These are phyloP conservation scores for Aspergillus sparsus DNA, from an alignment of 495 filamentous ascomycete species.

Conservation along the genomic window DNA sequence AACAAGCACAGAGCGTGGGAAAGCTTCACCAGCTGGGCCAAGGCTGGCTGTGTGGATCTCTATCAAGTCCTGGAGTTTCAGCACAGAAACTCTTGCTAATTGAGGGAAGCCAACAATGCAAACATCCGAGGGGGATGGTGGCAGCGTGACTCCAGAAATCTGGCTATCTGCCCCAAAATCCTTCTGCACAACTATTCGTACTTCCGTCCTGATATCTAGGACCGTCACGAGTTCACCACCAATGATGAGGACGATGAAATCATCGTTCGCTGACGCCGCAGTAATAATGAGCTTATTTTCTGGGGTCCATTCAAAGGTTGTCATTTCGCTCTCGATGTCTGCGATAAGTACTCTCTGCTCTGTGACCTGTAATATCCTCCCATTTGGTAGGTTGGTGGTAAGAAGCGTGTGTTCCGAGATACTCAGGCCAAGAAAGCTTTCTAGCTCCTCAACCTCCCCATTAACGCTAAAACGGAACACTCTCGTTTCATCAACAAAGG, in stretches of 20 bases:
- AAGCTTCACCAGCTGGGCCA: slow-evolving; percentile 59
- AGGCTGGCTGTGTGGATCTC: slow-evolving; percentile 62
- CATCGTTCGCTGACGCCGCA: slow-evolving; percentile 71
- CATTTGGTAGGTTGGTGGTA: slow-evolving; percentile 60
- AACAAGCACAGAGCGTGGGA: slow-evolving; percentile 80
- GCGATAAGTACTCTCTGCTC: slow-evolving; percentile 59
- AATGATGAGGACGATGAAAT: slow-evolving; percentile 68
- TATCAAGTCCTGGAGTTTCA: slow-evolving; percentile 64
- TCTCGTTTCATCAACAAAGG: slow-evolving; percentile 81
- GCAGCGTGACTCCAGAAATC: slow-evolving; percentile 78
- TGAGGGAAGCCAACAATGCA: slow-evolving; percentile 87
- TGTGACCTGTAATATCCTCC: slow-evolving; percentile 78
- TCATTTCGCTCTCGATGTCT: slow-evolving; percentile 69
- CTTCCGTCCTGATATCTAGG: slow-evolving; percentile 60
- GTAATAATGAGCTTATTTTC: slow-evolving; percentile 63
- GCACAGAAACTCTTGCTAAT: slow-evolving; percentile 68
- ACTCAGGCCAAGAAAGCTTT: slow-evolving; percentile 66
- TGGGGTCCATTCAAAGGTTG: slow-evolving; percentile 68
- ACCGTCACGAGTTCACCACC: slow-evolving; percentile 68
- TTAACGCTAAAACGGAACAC: slow-evolving; percentile 73
- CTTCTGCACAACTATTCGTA: slow-evolving; percentile 57
- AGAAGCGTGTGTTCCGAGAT: slow-evolving; percentile 74
- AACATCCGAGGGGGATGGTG: slow-evolving; percentile 45
- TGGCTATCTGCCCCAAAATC: slow-evolving; percentile 66
- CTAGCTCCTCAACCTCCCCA: slow-evolving; percentile 85